These are phyloP conservation scores for Neonectria punicea DNA, from an alignment of 2,329 filamentous ascomycete species.

Conservation along the genomic window DNA sequence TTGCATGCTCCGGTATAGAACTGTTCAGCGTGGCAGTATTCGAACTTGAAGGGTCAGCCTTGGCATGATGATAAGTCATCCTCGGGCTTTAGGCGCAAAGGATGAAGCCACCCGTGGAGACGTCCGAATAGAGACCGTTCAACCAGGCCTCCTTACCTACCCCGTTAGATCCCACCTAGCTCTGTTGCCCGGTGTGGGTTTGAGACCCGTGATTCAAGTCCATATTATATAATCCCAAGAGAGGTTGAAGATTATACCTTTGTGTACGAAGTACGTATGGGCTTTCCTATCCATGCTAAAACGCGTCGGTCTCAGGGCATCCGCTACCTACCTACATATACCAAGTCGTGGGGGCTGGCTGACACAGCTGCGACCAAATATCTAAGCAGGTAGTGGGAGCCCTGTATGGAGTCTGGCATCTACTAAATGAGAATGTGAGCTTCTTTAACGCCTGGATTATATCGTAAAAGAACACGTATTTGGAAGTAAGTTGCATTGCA, in stretches of 20 bases:
- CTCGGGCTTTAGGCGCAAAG: neutral
- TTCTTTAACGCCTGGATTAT: neutral
- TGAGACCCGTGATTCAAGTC: neutral
- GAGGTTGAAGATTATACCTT: too few species aligned
- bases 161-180: neutral
- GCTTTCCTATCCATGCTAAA: constrained; percentile 2
- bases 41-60: neutral
- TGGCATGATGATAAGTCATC: neutral
- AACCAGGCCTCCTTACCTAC: neutral
- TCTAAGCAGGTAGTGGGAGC: too few species aligned
- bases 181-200: neutral
- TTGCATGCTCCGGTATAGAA: too few species aligned
- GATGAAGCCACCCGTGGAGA: neutral
- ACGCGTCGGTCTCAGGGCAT: neutral
- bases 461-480: neutral
- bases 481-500: neutral
- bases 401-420: neutral
- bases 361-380: neutral
- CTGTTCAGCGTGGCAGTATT: too few species aligned
- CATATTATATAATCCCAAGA: too few species aligned
- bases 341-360: neutral
- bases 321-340: neutral
- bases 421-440: neutral
- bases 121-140: neutral
- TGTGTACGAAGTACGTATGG: too few species aligned